Evolutionary conservation across 441 rosid species (phyloP).

Genomic region (Populus tomentosa): DNA sequence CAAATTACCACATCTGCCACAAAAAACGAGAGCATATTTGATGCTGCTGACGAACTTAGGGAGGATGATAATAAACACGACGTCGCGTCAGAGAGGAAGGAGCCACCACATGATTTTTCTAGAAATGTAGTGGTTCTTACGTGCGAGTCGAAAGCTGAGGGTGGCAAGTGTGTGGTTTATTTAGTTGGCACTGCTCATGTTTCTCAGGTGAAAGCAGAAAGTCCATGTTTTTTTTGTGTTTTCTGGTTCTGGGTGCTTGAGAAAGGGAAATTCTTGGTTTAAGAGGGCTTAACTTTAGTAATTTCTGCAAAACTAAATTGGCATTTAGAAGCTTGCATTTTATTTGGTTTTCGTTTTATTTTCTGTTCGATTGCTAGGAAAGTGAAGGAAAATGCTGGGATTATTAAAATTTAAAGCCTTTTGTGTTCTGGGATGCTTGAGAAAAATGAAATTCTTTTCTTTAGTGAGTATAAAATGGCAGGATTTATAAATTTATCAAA

Average conservation of each 20-base stretch:
- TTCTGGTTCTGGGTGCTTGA: background rate
- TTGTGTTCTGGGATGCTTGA: background rate
- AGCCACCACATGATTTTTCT: constrained; percentile 61
- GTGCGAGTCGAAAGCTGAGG: constrained; percentile 60
- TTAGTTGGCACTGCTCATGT: constrained; percentile 95
- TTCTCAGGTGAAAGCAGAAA: constrained; percentile 53
- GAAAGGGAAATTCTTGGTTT: background rate
- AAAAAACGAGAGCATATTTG: constrained; percentile 68
- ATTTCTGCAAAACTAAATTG: background rate
- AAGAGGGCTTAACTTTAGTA: background rate
- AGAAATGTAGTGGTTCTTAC: constrained; percentile 58
- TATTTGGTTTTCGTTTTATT: background rate
- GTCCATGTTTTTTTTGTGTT: background rate
- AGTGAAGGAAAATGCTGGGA: background rate
- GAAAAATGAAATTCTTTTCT: background rate
- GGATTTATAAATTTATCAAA: background rate
- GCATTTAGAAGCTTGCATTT: background rate
- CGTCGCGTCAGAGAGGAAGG: constrained; percentile 28
- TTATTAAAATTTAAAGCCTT: background rate
- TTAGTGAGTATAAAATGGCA: background rate
- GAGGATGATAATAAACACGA: constrained; percentile 15
- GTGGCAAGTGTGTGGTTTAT: constrained; percentile 79
- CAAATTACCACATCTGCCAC: constrained; percentile 12
- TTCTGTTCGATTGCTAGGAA: background rate
- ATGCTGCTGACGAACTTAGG: constrained; percentile 48